Base-by-base conservation (phyloP, 2,329 filamentous ascomycete species). In the Botrytis hyacinthi region DNA sequence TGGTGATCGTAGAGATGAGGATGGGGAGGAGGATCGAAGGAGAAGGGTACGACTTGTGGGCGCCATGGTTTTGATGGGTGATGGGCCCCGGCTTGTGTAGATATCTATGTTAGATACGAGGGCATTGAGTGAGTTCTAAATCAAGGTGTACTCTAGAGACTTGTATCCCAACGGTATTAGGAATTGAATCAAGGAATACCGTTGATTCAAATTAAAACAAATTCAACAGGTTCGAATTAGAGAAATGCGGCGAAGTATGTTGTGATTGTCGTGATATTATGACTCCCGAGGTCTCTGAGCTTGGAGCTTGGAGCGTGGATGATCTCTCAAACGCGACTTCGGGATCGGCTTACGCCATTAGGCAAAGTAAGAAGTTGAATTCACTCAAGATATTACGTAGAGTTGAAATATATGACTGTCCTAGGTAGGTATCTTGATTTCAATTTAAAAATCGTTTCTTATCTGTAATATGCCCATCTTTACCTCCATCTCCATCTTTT, bases 331-430 rank as follows among this genome's bases (percentile, higher is more conserved):
- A 63, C 44, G 57, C 59, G 35, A 70, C 42, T 54, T 63, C 26
- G 60, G n/a, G 35, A 60, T 66, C 35, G 60, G 70, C 70, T 71
- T 37, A 71, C 42, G 37, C 60, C 70, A 71, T 71, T 63, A 26
- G 54, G 22, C 42, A 42, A n/a, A 40, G 40, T n/a, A 22, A 62
- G 35, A 18, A 57, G 51, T 18, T 57, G 51, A 29, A 18, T 9
- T 57, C n/a, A n/a, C n/a, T 63, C 26, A 44, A 63, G 37, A 42
- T 9, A 3, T 57, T 26, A 29, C n/a, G n/a, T n/a, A 29, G 26
- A 29, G n/a, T 32, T 16, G 22, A 51, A 26, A 12, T 51, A n/a
- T 12, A n/a, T 18, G 51, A 29, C n/a, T 8, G 51, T 10, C 51
- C 51, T 57, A n/a, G 12, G 26, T 57, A n/a, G 12, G 26, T 54